Conservation (phyloP, 2,329 filamentous ascomycete genomes). For the Fusarium incarnatum region DNA sequence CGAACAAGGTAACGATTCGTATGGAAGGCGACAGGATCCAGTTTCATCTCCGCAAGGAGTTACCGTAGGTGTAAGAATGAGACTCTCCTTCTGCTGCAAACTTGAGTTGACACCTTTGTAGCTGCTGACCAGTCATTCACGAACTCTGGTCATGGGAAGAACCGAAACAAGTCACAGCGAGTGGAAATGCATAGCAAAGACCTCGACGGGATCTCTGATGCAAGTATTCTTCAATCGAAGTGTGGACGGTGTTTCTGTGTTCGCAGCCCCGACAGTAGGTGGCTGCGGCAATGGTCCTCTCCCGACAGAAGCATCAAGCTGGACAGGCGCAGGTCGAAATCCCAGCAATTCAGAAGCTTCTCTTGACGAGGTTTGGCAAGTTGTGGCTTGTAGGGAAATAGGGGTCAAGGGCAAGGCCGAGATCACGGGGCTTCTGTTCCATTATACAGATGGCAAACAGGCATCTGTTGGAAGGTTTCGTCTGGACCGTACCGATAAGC, state of each 20-base stretch:
- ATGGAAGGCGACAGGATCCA: neutral
- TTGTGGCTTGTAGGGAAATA: neutral
- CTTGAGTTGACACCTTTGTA: constrained; percentile 11
- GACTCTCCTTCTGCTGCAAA: neutral
- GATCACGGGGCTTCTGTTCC: constrained; percentile 5
- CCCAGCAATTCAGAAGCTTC: neutral
- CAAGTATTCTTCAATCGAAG: neutral
- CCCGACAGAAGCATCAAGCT: neutral
- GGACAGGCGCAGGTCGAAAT: neutral
- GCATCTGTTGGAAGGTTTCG: constrained; percentile 15
- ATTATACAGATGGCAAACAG: constrained; percentile 1
- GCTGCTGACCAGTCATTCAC: constrained; percentile 23
- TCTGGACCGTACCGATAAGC: neutral
- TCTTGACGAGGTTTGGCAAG: neutral
- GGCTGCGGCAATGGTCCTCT: neutral
- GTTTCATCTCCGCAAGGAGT: neutral
- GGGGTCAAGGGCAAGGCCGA: neutral
- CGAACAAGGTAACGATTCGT: neutral
- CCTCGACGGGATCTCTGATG: neutral
- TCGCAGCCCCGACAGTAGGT: constrained; percentile 6
- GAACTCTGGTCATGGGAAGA: constrained; percentile 1
- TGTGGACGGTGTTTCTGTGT: constrained; percentile 4
- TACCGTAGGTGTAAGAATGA: constrained; percentile 13
- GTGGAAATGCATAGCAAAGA: constrained; percentile 21
- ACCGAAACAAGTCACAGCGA: neutral